A percentile compares a stretch with the other conserved stretches of the same genome.
Conservation (phyloP, 768 basidiomycete genomes). For the Clitopilus passeckerianus region DNA sequence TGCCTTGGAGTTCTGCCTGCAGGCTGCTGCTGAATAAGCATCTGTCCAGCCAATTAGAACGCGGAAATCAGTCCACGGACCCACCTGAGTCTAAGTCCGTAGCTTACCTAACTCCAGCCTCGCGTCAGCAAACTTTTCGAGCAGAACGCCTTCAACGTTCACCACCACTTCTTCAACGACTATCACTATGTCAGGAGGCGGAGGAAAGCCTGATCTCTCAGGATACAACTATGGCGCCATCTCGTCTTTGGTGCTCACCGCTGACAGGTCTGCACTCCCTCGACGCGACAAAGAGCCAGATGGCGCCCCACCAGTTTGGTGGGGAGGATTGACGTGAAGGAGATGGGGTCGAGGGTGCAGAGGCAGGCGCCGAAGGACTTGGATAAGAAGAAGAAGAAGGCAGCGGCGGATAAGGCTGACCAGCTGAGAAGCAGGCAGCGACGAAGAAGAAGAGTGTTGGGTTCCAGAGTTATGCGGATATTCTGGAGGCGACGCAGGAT, state of each 20-base stretch:
- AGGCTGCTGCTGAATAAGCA: neutral
- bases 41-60: neutral
- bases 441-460: neutral
- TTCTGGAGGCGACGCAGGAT: conserved; percentile 91
- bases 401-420: conserved; percentile 44
- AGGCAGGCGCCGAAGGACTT: conserved; percentile 82
- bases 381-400: conserved; percentile 92
- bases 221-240: conserved; percentile 96
- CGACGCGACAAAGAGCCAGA: conserved; percentile 94
- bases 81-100: neutral
- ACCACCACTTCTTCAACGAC: neutral
- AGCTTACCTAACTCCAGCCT: neutral
- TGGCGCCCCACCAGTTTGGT: conserved; percentile 92
- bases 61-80: neutral
- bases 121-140: neutral
- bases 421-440: conserved; percentile 43
- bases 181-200: conserved; percentile 10
- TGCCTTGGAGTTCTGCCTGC: too few species aligned
- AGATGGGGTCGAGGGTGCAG: conserved; percentile 91
- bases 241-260: conserved; percentile 91
- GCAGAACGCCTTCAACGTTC: neutral
- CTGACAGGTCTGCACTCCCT: conserved; percentile 75
- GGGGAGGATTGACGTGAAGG: conserved; percentile 81
- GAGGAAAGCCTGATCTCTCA: conserved; percentile 72
- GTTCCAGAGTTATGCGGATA: conserved; percentile 76